These are phyloP conservation scores for Myochromella boudieri DNA, from an alignment of 768 basidiomycete genomes.

Conservation along the genomic window DNA sequence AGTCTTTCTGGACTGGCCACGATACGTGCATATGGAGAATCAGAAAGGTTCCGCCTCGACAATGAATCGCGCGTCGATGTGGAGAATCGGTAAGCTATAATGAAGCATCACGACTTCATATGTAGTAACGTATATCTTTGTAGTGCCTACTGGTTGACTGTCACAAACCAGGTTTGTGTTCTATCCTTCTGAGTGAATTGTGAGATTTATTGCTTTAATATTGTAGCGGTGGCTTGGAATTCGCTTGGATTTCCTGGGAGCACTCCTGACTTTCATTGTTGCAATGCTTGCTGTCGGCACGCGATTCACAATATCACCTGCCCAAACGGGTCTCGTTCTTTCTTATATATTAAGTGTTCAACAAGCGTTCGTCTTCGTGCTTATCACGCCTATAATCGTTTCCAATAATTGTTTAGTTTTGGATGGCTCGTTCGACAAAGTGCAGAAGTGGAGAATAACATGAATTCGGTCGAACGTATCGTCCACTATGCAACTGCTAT, in stretches of 20 bases:
- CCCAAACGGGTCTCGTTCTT: constrained; percentile 74
- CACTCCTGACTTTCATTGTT: constrained; percentile 70
- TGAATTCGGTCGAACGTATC: constrained; percentile 89
- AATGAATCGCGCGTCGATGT: constrained; percentile 77
- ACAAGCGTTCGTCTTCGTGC: constrained; percentile 44
- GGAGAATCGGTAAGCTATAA: constrained; percentile 65
- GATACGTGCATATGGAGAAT: constrained; percentile 85
- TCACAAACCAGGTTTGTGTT: constrained; percentile 69
- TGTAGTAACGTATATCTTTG: background rate
- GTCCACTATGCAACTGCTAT: constrained; percentile 78
- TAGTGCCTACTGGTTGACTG: constrained; percentile 84
- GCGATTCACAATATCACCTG: constrained; percentile 72
- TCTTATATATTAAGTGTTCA: constrained; percentile 82
- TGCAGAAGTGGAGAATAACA: constrained; percentile 90
- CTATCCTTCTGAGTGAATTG: background rate
- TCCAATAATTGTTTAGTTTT: constrained; percentile 45
- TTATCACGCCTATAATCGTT: background rate
- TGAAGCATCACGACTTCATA: background rate
- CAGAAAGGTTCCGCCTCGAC: constrained; percentile 69
- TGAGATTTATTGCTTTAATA: background rate
- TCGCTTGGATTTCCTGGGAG: constrained; percentile 84
- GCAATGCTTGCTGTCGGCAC: constrained; percentile 76
- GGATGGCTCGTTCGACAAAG: constrained; percentile 76
- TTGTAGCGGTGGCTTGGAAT: constrained; percentile 81
- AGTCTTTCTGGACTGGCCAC: constrained; percentile 84